These are phyloP conservation scores for Penicillium subrubescens DNA, from an alignment of 495 filamentous ascomycete genomes.

Conservation along the genomic window DNA sequence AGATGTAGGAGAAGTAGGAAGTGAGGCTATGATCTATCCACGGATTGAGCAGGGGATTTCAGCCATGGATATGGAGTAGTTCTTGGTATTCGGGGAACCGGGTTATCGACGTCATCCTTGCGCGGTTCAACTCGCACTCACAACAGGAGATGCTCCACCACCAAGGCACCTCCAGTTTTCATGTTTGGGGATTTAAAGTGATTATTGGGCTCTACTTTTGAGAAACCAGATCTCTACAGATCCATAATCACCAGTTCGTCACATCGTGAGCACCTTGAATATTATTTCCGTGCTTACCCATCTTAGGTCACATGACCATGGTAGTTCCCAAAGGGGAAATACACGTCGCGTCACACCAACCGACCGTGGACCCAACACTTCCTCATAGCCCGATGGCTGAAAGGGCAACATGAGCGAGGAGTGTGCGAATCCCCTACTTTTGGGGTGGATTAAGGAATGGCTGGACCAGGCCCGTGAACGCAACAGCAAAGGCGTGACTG, in stretches of 20 bases:
- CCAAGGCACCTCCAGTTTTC: neutral
- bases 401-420: conserved; percentile 39
- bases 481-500: conserved; percentile 68
- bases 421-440: conserved; percentile 74
- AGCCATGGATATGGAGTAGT: conserved; percentile 6
- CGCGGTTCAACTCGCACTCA: neutral
- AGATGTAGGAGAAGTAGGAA: neutral
- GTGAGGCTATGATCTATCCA: neutral
- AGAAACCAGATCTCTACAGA: neutral
- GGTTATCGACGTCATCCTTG: conserved; percentile 23
- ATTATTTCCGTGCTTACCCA: neutral
- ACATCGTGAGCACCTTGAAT: neutral
- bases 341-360: conserved; percentile 21
- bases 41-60: neutral
- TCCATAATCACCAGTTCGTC: neutral
- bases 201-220: neutral
- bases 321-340: conserved; percentile 29
- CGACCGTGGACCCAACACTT: neutral
- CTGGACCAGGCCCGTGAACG: conserved; percentile 70
- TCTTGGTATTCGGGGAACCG: neutral
- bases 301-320: conserved; percentile 17
- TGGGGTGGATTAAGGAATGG: conserved; percentile 81
- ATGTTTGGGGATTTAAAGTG: neutral
- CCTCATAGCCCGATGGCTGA: conserved; percentile 8
- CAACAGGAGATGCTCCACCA: neutral